These are phyloP conservation scores for Botrytis squamosa DNA, from an alignment of 2,329 filamentous ascomycete genomes.

Conservation along the genomic window DNA sequence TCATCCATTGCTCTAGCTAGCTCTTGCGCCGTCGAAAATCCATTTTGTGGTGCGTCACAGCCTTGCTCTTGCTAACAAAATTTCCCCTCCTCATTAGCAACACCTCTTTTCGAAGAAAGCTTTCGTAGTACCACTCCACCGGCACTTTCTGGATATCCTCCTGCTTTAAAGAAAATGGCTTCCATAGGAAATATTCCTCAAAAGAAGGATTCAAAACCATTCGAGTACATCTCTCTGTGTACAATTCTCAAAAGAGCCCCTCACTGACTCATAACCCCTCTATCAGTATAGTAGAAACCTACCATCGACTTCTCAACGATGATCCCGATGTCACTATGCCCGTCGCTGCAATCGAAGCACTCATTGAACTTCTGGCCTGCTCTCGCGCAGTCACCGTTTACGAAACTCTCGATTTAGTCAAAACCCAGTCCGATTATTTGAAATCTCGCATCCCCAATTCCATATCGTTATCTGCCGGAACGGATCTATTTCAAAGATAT, in stretches of 20 bases:
- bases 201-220: conserved; percentile 28
- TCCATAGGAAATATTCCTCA: conserved; percentile 34
- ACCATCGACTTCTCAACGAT: conserved; percentile 59
- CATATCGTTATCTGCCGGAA: conserved; percentile 88
- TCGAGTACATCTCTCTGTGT: conserved; percentile 32
- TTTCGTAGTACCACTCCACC: conserved; percentile 36
- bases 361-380: conserved; percentile 81
- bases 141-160: conserved; percentile 33
- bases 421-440: conserved; percentile 72
- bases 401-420: conserved; percentile 86
- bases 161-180: conserved; percentile 37
- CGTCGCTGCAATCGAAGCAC: conserved; percentile 87
- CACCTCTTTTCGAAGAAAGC: conserved; percentile 29
- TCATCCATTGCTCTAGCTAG: conserved; percentile 11
- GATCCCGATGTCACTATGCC: conserved; percentile 92
- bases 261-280: conserved; percentile 30
- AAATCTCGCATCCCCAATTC: conserved; percentile 81
- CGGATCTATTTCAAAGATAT: conserved; percentile 93
- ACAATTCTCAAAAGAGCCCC: background rate
- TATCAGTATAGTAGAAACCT: conserved; percentile 58
- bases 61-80: conserved; percentile 27
- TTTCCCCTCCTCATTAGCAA: conserved; percentile 22
- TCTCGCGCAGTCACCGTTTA: conserved; percentile 82
- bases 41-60: conserved; percentile 17
- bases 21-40: conserved; percentile 10